phyloP scores from a whole-genome alignment of 2,329 filamentous ascomycete genomes.

The Bertia moriformis region DNA sequence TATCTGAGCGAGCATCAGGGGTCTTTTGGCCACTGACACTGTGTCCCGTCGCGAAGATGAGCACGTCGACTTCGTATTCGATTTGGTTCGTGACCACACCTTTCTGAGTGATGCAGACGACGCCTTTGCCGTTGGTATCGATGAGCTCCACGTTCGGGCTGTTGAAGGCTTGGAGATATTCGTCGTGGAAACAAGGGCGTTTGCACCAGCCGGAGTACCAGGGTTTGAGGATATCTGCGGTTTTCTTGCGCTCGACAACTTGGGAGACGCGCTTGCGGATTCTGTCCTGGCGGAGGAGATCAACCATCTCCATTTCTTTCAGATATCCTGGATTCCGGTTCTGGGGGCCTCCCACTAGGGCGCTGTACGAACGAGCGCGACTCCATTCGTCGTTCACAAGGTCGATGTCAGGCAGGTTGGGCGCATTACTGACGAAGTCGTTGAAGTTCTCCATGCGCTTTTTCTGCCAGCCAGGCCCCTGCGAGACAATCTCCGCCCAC shows the following conservation, averaged over 20 bases:
- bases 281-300: constrained; percentile 23
- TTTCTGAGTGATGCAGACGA: constrained; percentile 25
- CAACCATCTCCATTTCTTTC: constrained; percentile 20
- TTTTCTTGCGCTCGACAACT: constrained; percentile 33
- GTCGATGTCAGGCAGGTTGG: constrained; percentile 19
- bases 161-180: constrained; percentile 45
- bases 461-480: constrained; percentile 30
- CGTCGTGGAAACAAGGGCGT: constrained; percentile 45
- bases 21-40: neutral
- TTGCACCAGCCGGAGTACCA: constrained; percentile 53
- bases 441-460: constrained; percentile 28
- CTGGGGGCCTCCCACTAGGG: constrained; percentile 22
- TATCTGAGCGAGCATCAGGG: neutral
- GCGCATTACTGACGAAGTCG: constrained; percentile 15
- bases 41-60: neutral
- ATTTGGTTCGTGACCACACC: constrained; percentile 30
- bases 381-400: constrained; percentile 35
- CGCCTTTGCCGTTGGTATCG: constrained; percentile 39
- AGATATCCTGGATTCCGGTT: constrained; percentile 17
- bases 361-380: constrained; percentile 14
- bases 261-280: constrained; percentile 30
- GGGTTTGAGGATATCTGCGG: constrained; percentile 35
- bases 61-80: constrained; percentile 18
- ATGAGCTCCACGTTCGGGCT: constrained; percentile 38
- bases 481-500: constrained; percentile 20